These are phyloP conservation scores for Pseudisothecium myosuroides DNA, from an alignment of 225 moss, liverwort and hornwort genomes.

Conservation along the genomic window DNA sequence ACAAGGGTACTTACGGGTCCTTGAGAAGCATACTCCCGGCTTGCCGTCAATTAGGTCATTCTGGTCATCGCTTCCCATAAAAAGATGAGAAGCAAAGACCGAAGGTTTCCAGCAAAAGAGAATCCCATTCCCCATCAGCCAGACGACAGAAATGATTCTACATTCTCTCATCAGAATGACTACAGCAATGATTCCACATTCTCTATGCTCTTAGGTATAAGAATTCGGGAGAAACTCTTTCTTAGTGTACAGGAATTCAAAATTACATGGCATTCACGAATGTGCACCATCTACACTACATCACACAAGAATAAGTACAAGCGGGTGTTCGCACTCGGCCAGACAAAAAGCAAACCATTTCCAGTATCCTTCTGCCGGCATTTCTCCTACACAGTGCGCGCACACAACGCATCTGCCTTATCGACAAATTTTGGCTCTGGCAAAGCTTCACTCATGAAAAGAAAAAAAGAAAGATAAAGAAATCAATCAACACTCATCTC, in stretches of 20 bases:
- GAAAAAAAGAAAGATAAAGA: neutral
- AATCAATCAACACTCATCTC: neutral
- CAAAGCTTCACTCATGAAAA: constrained; percentile 1
- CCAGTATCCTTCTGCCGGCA: neutral
- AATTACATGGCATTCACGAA: constrained; percentile 22
- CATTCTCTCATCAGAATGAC: neutral
- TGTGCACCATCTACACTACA: constrained; percentile 9
- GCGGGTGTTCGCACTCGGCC: constrained; percentile 19
- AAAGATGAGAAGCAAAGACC: neutral
- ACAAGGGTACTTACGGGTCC: neutral
- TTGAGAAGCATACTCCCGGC: neutral
- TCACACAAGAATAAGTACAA: constrained; percentile 21
- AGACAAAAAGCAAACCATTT: neutral
- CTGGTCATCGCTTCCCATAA: neutral
- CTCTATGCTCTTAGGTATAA: neutral
- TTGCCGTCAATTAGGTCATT: neutral
- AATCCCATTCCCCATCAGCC: neutral
- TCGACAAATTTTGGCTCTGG: constrained; percentile 10
- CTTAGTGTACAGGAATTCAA: constrained; percentile 35
- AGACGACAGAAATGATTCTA: neutral
- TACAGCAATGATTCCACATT: neutral
- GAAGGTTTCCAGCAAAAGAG: neutral
- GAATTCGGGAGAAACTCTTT: neutral
- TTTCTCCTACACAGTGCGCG: neutral
- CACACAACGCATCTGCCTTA: constrained; percentile 8